Conservation (phyloP, 2,329 filamentous ascomycete genomes). For the Clarireedia paspali region DNA sequence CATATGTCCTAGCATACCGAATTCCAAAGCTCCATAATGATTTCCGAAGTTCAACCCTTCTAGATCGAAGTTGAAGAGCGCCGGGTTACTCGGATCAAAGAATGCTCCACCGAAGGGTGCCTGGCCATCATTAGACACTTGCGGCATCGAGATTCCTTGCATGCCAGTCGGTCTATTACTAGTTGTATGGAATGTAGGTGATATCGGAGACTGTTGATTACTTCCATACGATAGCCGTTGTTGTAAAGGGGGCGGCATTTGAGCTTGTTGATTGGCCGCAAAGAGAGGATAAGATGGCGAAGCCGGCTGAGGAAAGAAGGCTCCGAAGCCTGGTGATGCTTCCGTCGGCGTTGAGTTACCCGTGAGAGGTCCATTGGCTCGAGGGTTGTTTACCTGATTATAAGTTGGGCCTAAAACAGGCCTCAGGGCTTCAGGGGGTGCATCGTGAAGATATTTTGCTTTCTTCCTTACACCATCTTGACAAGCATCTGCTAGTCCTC, state of each 20-base stretch:
- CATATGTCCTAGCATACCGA: conserved; percentile 95
- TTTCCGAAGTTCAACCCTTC: conserved; percentile 93
- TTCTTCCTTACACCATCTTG: conserved; percentile 97
- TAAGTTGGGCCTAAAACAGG: conserved; percentile 72
- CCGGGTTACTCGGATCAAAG: conserved; percentile 87
- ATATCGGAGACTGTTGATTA: conserved; percentile 64
- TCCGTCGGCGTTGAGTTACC: conserved; percentile 24
- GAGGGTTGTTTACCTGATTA: conserved; percentile 45
- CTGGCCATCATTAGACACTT: conserved; percentile 41
- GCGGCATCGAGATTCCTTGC: conserved; percentile 31
- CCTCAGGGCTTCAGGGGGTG: conserved; percentile 78
- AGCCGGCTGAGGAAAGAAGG: conserved; percentile 28
- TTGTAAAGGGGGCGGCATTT: conserved; percentile 46
- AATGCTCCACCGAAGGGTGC: conserved; percentile 46
- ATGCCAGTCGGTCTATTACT: conserved; percentile 41
- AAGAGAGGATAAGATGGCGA: conserved; percentile 31
- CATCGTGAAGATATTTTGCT: conserved; percentile 97
- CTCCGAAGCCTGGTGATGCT: conserved; percentile 21
- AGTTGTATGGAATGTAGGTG: conserved; percentile 58
- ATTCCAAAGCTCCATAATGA: conserved; percentile 91
- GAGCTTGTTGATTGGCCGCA: conserved; percentile 38
- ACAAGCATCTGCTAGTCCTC: conserved; percentile 81
- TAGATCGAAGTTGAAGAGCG: conserved; percentile 91
- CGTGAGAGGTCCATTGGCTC: conserved; percentile 13
- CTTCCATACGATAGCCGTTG: conserved; percentile 45